Base-by-base conservation (phyloP, 192 early-diverging fungal genomes). In the Cladochytrium replicatum region DNA sequence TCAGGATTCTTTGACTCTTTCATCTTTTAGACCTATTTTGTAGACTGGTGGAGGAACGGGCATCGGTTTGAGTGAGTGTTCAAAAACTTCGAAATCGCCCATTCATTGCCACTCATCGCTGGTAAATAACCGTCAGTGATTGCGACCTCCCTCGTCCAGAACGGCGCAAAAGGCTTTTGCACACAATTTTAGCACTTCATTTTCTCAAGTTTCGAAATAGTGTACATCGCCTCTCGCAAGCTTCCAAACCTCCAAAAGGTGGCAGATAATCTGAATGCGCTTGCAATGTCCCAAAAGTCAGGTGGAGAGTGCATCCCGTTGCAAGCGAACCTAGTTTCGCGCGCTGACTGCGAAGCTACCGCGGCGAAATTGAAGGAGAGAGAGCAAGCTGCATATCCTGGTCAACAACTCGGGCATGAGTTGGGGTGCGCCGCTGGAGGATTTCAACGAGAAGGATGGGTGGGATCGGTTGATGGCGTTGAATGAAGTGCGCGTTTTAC, bases 211-310 rank as follows among this genome's bases (percentile, higher is more conserved):
- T 21, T 46, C 48, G 6, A 6, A 17, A 23, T 41, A 52, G 93
- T 96, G 21, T 96, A 92, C 61, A 92, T 96, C 55, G 81, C 85
- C 29, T 84, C 83, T 24, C 77, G 93, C 51, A 89, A 87, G 47
- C 46, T 58, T 4, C 41, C 60, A 7, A 58, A 57, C 19, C 59
- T 68, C 34, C 21, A 66, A 8, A 75, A 74, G 3, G 55, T 68
- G 6, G 89, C 89, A 2, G 45, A 53, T 3, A 81, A 85, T 46
- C 70, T 95, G 46, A 85, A 57, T 47, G 54, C 63, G 30, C 46
- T 66, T 38, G 86, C 83, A 7, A n/a, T n/a, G 1, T 77, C 83
- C n/a, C n/a, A n/a, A n/a, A n/a, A n/a, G n/a, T n/a, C n/a, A n/a
- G n/a, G n/a, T n/a, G 92, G 89, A 13, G 49, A 65, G 19, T 89